phyloP scores from a whole-genome alignment of 78 protist species.

The Trichosphaerium sp. region DNA sequence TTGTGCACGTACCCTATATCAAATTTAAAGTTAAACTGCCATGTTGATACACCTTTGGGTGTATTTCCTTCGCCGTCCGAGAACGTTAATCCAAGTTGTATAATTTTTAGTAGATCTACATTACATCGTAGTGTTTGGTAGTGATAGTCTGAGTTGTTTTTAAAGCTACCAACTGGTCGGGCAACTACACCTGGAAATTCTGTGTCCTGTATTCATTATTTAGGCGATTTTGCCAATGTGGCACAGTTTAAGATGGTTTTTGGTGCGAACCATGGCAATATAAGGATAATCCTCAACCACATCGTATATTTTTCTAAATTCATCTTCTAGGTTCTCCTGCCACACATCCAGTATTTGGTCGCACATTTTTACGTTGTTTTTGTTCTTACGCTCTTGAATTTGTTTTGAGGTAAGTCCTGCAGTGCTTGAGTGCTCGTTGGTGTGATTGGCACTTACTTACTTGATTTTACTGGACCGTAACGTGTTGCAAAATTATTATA shows the following conservation, averaged over 20 bases:
- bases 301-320: constrained; percentile 60
- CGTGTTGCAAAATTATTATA: no score
- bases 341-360: no score
- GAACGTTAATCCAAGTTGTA: constrained; percentile 95
- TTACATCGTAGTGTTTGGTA: constrained; percentile 83
- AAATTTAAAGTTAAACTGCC: constrained; percentile 98
- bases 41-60: constrained; percentile 71
- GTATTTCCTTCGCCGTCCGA: constrained; percentile 75
- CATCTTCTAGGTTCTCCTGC: constrained; percentile 69
- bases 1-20: constrained; percentile 28
- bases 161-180: constrained; percentile 74
- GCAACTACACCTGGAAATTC: constrained; percentile 95
- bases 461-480: no score
- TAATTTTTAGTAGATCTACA: constrained; percentile 88
- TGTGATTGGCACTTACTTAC: no score
- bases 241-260: not conserved
- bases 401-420: no score
- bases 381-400: no score
- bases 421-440: no score
- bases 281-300: constrained; percentile 71
- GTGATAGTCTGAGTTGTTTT: constrained; percentile 49
- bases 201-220: constrained; percentile 73
- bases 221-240: not conserved
- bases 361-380: no score
- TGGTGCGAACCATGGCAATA: constrained; percentile 75